Conservation (phyloP, 2,329 filamentous ascomycete genomes). For the Colletotrichum tabaci region DNA sequence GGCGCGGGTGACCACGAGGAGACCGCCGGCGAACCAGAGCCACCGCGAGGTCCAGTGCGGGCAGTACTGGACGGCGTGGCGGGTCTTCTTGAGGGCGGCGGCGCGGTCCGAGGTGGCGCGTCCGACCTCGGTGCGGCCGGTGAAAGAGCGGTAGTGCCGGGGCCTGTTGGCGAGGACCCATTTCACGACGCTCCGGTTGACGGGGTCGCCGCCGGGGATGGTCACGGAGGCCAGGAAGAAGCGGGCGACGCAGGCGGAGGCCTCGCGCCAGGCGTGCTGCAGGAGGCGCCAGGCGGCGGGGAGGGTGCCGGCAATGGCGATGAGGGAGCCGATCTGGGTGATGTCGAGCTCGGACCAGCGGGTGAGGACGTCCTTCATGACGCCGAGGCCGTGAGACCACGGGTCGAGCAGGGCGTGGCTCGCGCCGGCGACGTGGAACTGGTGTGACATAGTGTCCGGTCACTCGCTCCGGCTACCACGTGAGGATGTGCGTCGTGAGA, state of each 20-base stretch:
- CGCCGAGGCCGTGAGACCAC: slow-evolving; percentile 50
- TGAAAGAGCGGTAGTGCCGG: slow-evolving; percentile 59
- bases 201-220: slow-evolving; percentile 59
- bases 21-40: slow-evolving; percentile 64
- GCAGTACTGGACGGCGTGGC: slow-evolving; percentile 58
- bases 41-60: slow-evolving; percentile 62
- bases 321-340: slow-evolving; percentile 60
- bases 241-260: slow-evolving; percentile 57
- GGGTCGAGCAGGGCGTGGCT: slow-evolving; percentile 47
- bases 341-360: slow-evolving; percentile 63
- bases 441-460: slow-evolving; percentile 32
- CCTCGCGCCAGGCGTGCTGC: slow-evolving; percentile 53
- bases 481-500: background rate
- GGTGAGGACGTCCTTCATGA: slow-evolving; percentile 55
- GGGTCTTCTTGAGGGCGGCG: slow-evolving; percentile 58
- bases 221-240: slow-evolving; percentile 62
- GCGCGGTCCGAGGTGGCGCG: slow-evolving; percentile 53
- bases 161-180: slow-evolving; percentile 60
- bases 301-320: slow-evolving; percentile 60
- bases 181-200: slow-evolving; percentile 61
- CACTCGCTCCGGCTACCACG: background rate
- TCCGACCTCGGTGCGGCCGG: slow-evolving; percentile 58
- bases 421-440: slow-evolving; percentile 38
- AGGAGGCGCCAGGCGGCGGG: slow-evolving; percentile 58
- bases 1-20: slow-evolving; percentile 62